Evolutionary conservation across 2,329 filamentous ascomycete species (phyloP).

Genomic region (Verticillium isaacii): DNA sequence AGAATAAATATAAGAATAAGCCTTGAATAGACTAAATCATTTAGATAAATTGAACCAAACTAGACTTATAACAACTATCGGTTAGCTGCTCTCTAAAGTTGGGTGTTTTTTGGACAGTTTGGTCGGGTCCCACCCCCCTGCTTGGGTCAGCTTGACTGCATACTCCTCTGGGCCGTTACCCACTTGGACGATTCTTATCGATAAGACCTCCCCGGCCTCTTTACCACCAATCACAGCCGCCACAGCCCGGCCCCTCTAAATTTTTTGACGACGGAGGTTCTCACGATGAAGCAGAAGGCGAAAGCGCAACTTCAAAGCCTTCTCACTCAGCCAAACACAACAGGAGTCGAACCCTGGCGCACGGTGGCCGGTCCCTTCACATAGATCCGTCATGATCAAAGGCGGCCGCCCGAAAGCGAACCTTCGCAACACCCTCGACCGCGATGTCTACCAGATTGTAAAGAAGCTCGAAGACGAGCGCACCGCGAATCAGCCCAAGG

Average conservation of each 20-base stretch:
- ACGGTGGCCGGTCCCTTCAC: not conserved
- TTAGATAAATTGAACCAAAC: too few relatives aligned
- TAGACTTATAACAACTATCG: too few relatives aligned
- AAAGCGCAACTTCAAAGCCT: not conserved
- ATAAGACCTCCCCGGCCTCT: not conserved
- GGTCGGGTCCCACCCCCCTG: too few relatives aligned
- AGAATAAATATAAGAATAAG: too few relatives aligned
- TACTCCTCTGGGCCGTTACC: too few relatives aligned
- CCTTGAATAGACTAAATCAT: too few relatives aligned
- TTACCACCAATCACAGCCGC: not conserved
- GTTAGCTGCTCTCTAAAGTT: too few relatives aligned
- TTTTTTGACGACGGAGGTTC: not conserved
- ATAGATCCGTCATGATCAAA: not conserved
- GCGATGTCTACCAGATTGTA: constrained; percentile 74
- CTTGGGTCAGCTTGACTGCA: too few relatives aligned
- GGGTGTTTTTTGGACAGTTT: too few relatives aligned
- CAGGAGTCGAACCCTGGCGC: not conserved
- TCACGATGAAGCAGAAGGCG: not conserved
- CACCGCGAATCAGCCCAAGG: constrained; percentile 34
- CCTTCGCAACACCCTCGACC: constrained; percentile 55
- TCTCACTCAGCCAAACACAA: not conserved
- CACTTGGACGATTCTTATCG: not conserved
- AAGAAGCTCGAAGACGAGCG: constrained; percentile 70
- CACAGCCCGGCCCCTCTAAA: not conserved
- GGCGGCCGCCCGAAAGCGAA: constrained; percentile 20